Evolutionary conservation across 2,329 filamentous ascomycete genomes (phyloP), one percentile per base, ranked within the genome.

Genomic region (Alternaria gansuensis): DNA sequence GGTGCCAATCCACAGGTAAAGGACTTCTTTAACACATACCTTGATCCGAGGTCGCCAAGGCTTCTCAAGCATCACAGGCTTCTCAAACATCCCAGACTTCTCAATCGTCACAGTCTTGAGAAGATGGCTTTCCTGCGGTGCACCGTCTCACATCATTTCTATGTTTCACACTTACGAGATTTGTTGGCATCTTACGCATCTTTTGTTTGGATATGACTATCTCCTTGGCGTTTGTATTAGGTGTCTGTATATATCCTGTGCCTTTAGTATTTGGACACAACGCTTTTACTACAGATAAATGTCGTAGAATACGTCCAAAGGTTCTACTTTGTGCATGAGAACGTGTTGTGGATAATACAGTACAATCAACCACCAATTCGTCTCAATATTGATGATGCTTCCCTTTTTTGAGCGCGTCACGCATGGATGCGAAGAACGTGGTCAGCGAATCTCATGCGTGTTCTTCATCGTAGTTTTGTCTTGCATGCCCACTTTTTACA

Each of bases 1-100:
- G 59, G 60, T n/a, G 71, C 68, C 4, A 73, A 77, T 40, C 64
- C 65, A 28, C 70, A 76, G 49, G 77, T 79, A 17, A 74, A 65
- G 53, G 67, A 73, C 34, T 79, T 68, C 54, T 76, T 68, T 50
- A 4, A 28, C 4, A 57, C 11, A 26, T 53, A 41, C 28, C 49
- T 57, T 7, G 41, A 46, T 11, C n/a, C 14, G 21, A 56, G 13
- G 3, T 11, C 24, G 17, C 37, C 37, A 8, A n/a, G n/a, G n/a
- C n/a, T n/a, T 4, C 0, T 7, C 8, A 28, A 7, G 23, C 41
- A 26, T 21, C 13, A 10, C 11, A 43, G 21, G 13, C 2, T 11
- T 29, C 31, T 8, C 10, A 14, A 24, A 10, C 39, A 8, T 46
- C 24, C 6, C 51, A 46, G 5, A 23, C 17, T 21, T 41, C 49